phyloP scores from a whole-genome alignment of 345 rosid species.

The Anacardium occidentale region DNA sequence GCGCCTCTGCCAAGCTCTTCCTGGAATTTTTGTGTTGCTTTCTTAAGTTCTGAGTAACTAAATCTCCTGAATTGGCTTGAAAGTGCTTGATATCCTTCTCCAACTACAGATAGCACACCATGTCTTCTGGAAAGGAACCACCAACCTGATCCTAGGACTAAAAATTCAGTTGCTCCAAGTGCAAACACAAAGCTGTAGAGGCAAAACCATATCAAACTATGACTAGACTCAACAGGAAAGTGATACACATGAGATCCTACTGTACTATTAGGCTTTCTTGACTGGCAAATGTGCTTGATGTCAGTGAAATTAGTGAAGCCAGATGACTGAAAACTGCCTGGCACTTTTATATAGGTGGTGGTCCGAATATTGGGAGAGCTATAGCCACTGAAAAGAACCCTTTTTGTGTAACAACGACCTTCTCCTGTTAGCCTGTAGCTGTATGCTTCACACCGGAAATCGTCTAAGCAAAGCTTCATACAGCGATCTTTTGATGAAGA shows the following conservation, averaged over 20 bases:
- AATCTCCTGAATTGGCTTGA: not conserved
- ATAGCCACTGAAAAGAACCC: not conserved
- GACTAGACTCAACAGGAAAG: not conserved
- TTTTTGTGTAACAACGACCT: not conserved
- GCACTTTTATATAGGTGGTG: not conserved
- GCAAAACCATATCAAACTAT: not conserved
- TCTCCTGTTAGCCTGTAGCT: not conserved
- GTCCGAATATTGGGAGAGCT: not conserved
- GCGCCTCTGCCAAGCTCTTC: conserved; percentile 44
- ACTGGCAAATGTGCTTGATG: not conserved
- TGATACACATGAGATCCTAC: not conserved
- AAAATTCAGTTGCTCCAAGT: not conserved
- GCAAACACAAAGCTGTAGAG: not conserved
- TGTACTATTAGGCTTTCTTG: not conserved
- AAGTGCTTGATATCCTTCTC: not conserved
- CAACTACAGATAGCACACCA: not conserved
- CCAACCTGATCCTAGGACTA: not conserved
- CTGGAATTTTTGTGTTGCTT: conserved; percentile 35
- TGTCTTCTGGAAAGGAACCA: not conserved
- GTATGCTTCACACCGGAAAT: not conserved
- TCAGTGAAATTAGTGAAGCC: not conserved
- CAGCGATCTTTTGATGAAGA: not conserved
- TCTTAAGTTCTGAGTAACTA: conserved; percentile 34
- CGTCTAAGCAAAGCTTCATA: not conserved
- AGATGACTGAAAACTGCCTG: not conserved